phyloP scores from a whole-genome alignment of 805 yeast genomes.

The Kazachstania taianensis region DNA sequence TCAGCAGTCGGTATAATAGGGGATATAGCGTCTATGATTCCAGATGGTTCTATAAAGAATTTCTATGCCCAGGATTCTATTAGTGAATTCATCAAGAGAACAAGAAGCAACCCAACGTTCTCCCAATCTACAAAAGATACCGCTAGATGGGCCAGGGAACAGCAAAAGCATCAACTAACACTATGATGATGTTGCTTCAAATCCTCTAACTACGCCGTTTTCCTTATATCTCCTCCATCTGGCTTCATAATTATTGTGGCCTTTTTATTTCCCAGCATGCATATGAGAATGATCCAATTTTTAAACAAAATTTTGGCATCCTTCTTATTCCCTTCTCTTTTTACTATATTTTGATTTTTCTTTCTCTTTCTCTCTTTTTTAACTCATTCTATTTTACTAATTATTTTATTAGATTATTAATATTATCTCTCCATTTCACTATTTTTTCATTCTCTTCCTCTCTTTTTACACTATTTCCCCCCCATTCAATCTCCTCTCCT shows the following conservation, averaged over 20 bases:
- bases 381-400: conserved; percentile 1
- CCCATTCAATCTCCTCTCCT: conserved; percentile 6
- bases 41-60: conserved; percentile 61
- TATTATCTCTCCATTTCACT: no score
- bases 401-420: no score
- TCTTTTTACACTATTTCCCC: conserved; percentile 4
- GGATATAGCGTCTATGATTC: conserved; percentile 81
- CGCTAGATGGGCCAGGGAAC: conserved; percentile 97
- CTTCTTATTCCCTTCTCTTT: background rate
- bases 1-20: conserved; percentile 87
- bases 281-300: background rate
- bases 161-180: conserved; percentile 27
- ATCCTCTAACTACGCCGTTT: background rate
- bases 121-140: conserved; percentile 68
- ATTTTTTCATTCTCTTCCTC: conserved; percentile 1
- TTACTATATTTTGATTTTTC: conserved; percentile 3
- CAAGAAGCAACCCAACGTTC: conserved; percentile 54
- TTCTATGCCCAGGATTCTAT: conserved; percentile 71
- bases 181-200: no score
- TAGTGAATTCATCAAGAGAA: conserved; percentile 59
- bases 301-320: no score
- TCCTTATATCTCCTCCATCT: conserved; percentile 9
- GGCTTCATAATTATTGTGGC: conserved; percentile 11
- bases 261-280: conserved; percentile 1
- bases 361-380: conserved; percentile 1